Conservation (phyloP, 2,329 filamentous ascomycete species). For the Epichloe festucae region DNA sequence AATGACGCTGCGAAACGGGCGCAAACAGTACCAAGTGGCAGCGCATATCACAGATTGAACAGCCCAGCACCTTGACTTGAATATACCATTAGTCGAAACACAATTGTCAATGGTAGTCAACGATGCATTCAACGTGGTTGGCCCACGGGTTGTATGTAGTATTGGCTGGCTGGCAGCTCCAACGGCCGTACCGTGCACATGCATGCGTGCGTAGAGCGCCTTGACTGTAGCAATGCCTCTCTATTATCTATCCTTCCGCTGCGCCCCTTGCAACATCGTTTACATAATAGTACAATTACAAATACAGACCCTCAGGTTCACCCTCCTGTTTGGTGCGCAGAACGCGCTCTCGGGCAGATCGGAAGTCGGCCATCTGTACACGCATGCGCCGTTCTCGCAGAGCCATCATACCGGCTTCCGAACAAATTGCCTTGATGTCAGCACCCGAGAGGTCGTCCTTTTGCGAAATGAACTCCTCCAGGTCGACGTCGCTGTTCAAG, state of each 20-base stretch:
- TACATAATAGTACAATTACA: slow-evolving; percentile 46
- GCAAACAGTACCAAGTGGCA: background rate
- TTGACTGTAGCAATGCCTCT: background rate
- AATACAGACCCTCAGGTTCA: slow-evolving; percentile 94
- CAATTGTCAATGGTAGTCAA: background rate
- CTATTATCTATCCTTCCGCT: background rate
- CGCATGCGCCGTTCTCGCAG: slow-evolving; percentile 92
- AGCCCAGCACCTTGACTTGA: background rate
- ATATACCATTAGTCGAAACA: background rate
- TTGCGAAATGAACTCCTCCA: slow-evolving; percentile 96
- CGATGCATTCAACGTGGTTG: background rate
- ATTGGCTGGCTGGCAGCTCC: no score
- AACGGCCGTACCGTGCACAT: background rate
- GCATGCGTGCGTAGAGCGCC: background rate
- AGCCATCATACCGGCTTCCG: slow-evolving; percentile 88
- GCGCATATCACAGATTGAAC: background rate
- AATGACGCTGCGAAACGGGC: background rate
- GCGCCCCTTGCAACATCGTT: background rate
- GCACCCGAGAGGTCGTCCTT: slow-evolving; percentile 96
- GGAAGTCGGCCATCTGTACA: slow-evolving; percentile 97
- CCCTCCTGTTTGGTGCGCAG: slow-evolving; percentile 98
- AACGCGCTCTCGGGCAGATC: slow-evolving; percentile 81
- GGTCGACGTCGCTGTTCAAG: slow-evolving; percentile 87
- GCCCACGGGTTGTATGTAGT: no score
- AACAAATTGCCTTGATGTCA: slow-evolving; percentile 98